Evolutionary conservation across 345 rosid species (phyloP).

Genomic region (Linum usitatissimum): DNA sequence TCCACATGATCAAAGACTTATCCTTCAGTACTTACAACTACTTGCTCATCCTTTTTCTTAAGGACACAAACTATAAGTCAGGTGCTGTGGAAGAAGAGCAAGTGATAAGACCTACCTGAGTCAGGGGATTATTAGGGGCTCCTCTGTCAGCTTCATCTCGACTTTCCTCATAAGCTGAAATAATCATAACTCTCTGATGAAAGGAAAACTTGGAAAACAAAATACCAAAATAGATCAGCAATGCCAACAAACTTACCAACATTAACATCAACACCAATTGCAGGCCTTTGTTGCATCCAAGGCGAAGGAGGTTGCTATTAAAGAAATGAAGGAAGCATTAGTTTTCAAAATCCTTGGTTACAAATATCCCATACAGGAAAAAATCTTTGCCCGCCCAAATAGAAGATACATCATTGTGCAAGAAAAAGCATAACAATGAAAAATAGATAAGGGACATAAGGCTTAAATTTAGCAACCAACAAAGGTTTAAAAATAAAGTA

Average conservation of each 20-base stretch:
- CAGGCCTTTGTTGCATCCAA: constrained; percentile 69
- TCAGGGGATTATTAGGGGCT: constrained; percentile 55
- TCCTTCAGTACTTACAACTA: constrained; percentile 5
- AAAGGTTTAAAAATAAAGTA: no score
- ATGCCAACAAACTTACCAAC: constrained; percentile 54
- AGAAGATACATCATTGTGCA: not conserved
- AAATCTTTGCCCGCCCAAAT: not conserved
- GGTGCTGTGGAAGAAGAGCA: constrained; percentile 1
- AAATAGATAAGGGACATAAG: not conserved
- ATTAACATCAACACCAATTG: constrained; percentile 72
- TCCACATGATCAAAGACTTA: constrained; percentile 7
- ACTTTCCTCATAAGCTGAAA: constrained; percentile 84
- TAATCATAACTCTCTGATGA: constrained; percentile 11
- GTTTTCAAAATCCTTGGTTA: not conserved
- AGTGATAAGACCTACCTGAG: constrained; percentile 49
- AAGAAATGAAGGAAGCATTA: not conserved
- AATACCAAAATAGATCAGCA: not conserved
- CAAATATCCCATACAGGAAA: not conserved
- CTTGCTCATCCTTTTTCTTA: constrained; percentile 10
- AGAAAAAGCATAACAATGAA: not conserved
- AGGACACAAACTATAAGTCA: constrained; percentile 7
- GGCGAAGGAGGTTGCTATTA: constrained; percentile 82
- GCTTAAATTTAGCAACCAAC: not conserved
- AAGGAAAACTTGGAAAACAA: constrained; percentile 6
- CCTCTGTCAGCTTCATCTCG: constrained; percentile 82